Evolutionary conservation across 2,329 filamentous ascomycete species (phyloP), one percentile per base, ranked within the genome.

Genomic region (Neospermospora avenae): DNA sequence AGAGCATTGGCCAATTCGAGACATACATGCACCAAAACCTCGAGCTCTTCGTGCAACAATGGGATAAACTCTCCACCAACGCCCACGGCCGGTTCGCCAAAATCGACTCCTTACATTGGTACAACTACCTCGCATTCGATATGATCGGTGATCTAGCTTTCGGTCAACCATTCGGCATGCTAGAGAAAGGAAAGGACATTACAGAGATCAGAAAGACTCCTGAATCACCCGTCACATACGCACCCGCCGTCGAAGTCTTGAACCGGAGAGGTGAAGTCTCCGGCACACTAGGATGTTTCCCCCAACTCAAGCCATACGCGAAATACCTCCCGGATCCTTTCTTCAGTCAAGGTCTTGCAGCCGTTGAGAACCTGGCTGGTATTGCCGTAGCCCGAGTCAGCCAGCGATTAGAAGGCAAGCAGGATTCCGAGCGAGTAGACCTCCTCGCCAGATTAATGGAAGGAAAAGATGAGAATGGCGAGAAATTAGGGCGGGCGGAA

Each of bases 221-320:
- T 0, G 79, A 85, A 61, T 78, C 81, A 0, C 78, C 83, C 2
- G 83, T 88, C 3, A 84, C 84, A 28, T 91, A 88, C 68, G 89
- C 88, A 0, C 84, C 88, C 0, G 93, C 92, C 10, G 90, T 96
- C 63, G 87, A 96, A 75, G 93, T 96, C 3, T 79, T 96, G 57
- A 96, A 96, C 76, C 84, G 92, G 14, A 82, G 92, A 52, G 93
- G 92, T 58, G 92, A 96, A 71, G 91, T 96, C 31, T 93, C 88
- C 13, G 89, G 86, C 3, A 86, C 91, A 0, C 79, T 97, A 3
- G 92, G 92, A 1, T 89, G 85, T 69, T 78, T 87, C 57, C 91
- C 92, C 0, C 75, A 78, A 60, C 77, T 96, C 51, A 93, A 90
- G 73, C 90, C 91, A 0, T 96, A 85, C 67, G 92, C 91, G 18